Percentiles rank a stretch among this genome's conserved stretches.
These are phyloP conservation scores for Boletus sp. DNA, from an alignment of 768 basidiomycete genomes.

Conservation along the genomic window DNA sequence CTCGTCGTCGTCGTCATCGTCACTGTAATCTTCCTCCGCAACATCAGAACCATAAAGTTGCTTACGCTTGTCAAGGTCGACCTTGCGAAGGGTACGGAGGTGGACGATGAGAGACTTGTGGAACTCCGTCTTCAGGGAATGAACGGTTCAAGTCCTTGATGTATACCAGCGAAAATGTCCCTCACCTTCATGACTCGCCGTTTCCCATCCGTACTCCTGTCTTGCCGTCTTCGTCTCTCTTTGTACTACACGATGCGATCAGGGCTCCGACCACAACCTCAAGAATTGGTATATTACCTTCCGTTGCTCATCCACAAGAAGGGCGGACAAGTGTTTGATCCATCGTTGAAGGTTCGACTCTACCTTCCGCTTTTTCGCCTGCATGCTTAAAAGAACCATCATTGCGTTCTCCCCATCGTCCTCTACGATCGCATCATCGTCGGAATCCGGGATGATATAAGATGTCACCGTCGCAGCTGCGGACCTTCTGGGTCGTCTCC, in stretches of 20 bases:
- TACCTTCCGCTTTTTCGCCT: conserved; percentile 36
- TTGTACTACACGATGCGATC: conserved; percentile 45
- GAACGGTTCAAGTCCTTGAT: not conserved
- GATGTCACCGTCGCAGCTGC: conserved; percentile 51
- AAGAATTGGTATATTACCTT: conserved; percentile 45
- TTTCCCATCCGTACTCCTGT: conserved; percentile 46
- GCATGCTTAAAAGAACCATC: conserved; percentile 27
- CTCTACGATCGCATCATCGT: conserved; percentile 55
- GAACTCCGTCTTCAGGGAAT: conserved; percentile 56
- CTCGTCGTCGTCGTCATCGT: conserved; percentile 35
- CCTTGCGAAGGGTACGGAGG: conserved; percentile 58
- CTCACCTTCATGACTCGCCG: conserved; percentile 58
- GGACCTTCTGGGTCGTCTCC: conserved; percentile 59
- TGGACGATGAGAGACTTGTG: conserved; percentile 57
- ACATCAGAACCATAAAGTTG: conserved; percentile 40
- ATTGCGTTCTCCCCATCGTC: conserved; percentile 36
- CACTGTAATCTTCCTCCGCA: conserved; percentile 35
- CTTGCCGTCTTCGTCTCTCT: conserved; percentile 55
- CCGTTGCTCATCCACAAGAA: conserved; percentile 64
- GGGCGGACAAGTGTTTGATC: conserved; percentile 60
- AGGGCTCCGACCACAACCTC: conserved; percentile 5
- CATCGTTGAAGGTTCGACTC: conserved; percentile 56
- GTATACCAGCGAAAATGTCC: not conserved
- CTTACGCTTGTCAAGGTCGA: conserved; percentile 51
- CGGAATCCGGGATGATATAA: conserved; percentile 67